Conservation (phyloP, 1,284 basidiomycete species). For the Malassezia pachydermatis region DNA sequence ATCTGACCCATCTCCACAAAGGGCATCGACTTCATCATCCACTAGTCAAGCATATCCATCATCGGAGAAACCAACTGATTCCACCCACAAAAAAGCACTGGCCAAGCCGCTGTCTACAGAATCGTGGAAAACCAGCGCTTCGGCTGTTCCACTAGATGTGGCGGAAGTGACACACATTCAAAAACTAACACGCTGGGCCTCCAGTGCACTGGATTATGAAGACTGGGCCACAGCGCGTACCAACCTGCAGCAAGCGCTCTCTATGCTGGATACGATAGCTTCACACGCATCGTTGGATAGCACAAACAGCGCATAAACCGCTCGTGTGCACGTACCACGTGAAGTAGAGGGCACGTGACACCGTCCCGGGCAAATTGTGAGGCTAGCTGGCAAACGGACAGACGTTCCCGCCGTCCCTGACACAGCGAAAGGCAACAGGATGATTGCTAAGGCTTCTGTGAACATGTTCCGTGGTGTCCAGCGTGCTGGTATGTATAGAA, state of each 20-base stretch:
- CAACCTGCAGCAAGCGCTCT: constrained; percentile 35
- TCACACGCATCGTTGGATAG: not conserved
- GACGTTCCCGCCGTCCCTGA: not conserved
- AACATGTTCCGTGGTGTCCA: constrained; percentile 12
- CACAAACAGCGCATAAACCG: no score
- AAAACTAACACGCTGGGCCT: constrained; percentile 38
- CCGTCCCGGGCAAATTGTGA: constrained; percentile 1
- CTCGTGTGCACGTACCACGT: constrained; percentile 7
- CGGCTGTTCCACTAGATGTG: constrained; percentile 3
- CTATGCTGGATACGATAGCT: constrained; percentile 26
- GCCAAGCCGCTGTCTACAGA: no score
- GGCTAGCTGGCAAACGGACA: constrained; percentile 7
- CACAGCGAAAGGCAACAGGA: constrained; percentile 4
- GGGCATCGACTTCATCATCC: no score
- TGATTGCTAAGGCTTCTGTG: constrained; percentile 15
- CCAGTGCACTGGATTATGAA: constrained; percentile 44
- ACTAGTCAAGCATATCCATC: no score
- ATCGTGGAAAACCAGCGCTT: no score
- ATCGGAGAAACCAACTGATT: no score
- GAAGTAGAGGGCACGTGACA: constrained; percentile 10
- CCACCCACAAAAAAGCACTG: not conserved
- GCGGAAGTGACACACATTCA: constrained; percentile 21
- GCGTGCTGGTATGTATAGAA: constrained; percentile 10
- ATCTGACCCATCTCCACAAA: no score
- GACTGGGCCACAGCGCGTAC: constrained; percentile 38